These are phyloP conservation scores for Aspergillus sp. DNA, from an alignment of 2,329 filamentous ascomycete genomes.

Conservation along the genomic window DNA sequence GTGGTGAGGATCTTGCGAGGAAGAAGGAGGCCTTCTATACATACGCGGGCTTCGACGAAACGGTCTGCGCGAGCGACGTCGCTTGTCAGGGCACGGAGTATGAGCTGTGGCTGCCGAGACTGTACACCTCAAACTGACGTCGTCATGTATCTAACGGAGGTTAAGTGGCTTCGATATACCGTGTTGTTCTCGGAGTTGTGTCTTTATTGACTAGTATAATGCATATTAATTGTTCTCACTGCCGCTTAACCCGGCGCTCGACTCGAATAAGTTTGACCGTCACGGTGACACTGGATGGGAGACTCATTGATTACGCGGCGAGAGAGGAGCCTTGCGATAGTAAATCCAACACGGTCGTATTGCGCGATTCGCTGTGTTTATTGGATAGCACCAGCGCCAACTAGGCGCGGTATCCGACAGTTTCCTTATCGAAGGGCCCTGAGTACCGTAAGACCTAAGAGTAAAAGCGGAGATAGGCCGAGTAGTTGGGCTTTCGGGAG, in stretches of 20 bases:
- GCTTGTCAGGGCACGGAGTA: conserved; percentile 7
- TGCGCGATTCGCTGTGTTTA: neutral
- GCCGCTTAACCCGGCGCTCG: neutral
- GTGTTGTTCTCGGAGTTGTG: neutral
- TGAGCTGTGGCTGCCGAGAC: conserved; percentile 7
- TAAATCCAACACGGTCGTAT: neutral
- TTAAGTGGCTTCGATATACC: neutral
- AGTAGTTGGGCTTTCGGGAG: neutral
- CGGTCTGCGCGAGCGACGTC: conserved; percentile 9
- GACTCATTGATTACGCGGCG: neutral
- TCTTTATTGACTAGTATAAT: no score
- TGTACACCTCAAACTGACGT: conserved; percentile 9
- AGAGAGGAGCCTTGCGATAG: neutral
- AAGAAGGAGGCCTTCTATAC: conserved; percentile 18
- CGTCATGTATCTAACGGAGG: neutral
- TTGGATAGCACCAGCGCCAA: neutral
- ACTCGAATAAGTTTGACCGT: neutral
- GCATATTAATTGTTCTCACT: neutral
- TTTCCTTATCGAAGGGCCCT: neutral
- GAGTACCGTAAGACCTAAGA: neutral
- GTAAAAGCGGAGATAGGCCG: neutral
- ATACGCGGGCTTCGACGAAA: conserved; percentile 12
- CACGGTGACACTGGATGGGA: neutral
- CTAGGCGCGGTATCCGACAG: neutral
- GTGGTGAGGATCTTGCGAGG: conserved; percentile 1